Conservation (phyloP, 441 rosid species). For the Eugenia klotzschiana region DNA sequence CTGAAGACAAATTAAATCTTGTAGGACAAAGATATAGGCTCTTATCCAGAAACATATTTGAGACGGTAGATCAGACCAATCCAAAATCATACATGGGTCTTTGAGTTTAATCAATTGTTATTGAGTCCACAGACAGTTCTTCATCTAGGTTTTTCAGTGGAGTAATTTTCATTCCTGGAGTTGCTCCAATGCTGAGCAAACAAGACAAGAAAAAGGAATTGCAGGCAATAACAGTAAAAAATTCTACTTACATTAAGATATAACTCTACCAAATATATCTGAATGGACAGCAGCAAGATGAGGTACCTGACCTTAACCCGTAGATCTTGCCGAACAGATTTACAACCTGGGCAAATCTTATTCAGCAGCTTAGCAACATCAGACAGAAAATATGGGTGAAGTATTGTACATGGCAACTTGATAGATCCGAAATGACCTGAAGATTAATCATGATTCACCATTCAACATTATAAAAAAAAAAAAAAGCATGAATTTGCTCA, state of each 20-base stretch:
- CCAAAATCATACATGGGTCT: background rate
- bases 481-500: background rate
- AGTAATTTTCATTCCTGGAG: background rate
- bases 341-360: constrained; percentile 80
- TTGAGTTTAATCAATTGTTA: background rate
- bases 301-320: constrained; percentile 52
- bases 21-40: background rate
- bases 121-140: background rate
- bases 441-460: background rate
- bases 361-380: constrained; percentile 61
- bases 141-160: background rate
- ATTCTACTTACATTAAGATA: background rate
- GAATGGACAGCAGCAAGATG: background rate
- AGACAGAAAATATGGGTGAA: constrained; percentile 63
- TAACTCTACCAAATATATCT: background rate
- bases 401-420: constrained; percentile 36
- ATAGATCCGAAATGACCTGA: constrained; percentile 79
- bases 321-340: constrained; percentile 42
- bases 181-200: background rate
- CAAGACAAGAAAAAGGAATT: background rate
- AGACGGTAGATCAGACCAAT: background rate
- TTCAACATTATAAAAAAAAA: background rate
- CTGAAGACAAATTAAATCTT: background rate
- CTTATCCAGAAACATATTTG: background rate
- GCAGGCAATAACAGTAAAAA: background rate